Conservation (phyloP, 2,329 filamentous ascomycete genomes). For the Ceratocystis cubensis region DNA sequence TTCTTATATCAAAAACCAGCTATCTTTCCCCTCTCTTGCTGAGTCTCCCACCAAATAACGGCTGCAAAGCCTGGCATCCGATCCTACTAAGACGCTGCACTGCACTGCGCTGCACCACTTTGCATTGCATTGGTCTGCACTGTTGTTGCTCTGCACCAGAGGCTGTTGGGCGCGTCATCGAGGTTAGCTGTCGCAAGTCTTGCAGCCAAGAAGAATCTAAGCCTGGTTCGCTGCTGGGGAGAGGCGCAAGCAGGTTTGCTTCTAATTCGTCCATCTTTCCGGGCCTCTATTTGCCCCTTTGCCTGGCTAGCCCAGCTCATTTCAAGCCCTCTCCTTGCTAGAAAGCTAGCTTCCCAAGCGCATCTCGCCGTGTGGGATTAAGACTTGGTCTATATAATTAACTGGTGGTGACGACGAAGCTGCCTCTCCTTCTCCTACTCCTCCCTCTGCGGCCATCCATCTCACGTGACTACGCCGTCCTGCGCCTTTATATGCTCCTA, state of each 20-base stretch:
- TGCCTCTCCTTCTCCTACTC: not conserved
- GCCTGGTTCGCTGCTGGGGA: not conserved
- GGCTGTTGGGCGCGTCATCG: constrained; percentile 4
- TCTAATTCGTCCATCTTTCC: not conserved
- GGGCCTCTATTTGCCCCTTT: not conserved
- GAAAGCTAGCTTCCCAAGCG: not conserved
- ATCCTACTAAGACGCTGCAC: not conserved
- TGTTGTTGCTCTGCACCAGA: not conserved
- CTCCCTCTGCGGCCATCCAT: constrained; percentile 4
- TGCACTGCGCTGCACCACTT: not conserved
- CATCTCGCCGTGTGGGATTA: not conserved
- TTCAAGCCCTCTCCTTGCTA: not conserved
- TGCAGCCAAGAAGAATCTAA: not conserved
- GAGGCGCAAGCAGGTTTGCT: not conserved
- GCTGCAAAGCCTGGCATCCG: not conserved
- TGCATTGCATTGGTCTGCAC: not conserved
- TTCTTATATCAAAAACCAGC: not conserved
- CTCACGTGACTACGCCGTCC: not conserved
- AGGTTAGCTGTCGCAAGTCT: not conserved
- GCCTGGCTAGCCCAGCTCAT: not conserved
- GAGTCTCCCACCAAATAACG: not conserved
- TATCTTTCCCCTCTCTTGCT: not conserved
- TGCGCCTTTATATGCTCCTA: not conserved
- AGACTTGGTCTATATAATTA: not conserved
- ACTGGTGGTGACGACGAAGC: not conserved